These are phyloP conservation scores for Cercospora sp. DNA, from an alignment of 2,329 filamentous ascomycete species.

Conservation along the genomic window DNA sequence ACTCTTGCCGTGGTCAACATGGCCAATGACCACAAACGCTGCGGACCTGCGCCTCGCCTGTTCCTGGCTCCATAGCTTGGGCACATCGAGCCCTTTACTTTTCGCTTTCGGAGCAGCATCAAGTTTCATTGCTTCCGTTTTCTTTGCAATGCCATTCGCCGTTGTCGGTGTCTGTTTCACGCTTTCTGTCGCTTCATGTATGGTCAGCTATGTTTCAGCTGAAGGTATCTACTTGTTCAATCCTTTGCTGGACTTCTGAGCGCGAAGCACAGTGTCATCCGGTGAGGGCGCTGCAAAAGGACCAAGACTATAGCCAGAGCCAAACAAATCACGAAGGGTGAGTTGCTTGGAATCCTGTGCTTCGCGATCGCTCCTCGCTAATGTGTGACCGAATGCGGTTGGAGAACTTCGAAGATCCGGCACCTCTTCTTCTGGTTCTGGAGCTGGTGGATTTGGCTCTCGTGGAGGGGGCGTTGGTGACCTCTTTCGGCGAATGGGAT, in stretches of 20 bases:
- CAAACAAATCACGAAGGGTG: constrained; percentile 33
- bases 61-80: constrained; percentile 33
- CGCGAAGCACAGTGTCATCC: constrained; percentile 35
- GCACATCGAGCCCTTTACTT: constrained; percentile 79
- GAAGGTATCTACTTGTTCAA: constrained; percentile 31
- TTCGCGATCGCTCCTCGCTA: constrained; percentile 22
- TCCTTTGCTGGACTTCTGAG: constrained; percentile 37
- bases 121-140: constrained; percentile 35
- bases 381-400: constrained; percentile 34
- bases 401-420: constrained; percentile 36
- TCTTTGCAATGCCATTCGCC: constrained; percentile 32
- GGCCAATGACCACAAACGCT: constrained; percentile 59
- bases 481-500: constrained; percentile 34
- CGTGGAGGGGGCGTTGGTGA: constrained; percentile 34
- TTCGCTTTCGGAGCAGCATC: constrained; percentile 48
- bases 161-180: constrained; percentile 23
- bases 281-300: constrained; percentile 37
- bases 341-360: constrained; percentile 17
- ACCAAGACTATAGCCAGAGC: constrained; percentile 20
- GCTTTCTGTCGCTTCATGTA: constrained; percentile 20
- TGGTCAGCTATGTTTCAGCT: constrained; percentile 17
- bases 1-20: constrained; percentile 96
- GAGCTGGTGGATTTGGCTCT: constrained; percentile 33
- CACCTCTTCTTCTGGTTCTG: constrained; percentile 29
- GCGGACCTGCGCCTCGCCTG: constrained; percentile 31